Evolutionary conservation across 225 moss, liverwort and hornwort genomes (phyloP).

Genomic region (Ulota crispa): DNA sequence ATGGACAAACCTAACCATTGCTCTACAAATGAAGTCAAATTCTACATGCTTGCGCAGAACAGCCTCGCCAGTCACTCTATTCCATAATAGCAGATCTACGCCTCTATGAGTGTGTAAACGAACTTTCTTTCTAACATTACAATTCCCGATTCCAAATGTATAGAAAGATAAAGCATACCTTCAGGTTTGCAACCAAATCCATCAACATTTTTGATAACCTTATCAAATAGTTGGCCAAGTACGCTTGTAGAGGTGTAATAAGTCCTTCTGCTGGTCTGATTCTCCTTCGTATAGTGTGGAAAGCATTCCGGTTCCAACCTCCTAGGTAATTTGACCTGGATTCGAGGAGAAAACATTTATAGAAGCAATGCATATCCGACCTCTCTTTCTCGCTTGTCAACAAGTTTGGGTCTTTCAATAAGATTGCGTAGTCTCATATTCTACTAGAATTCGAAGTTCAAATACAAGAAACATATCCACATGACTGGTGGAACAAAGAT

Average conservation of each 20-base stretch:
- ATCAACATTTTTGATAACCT: slow-evolving; percentile 31
- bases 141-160: neutral
- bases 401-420: neutral
- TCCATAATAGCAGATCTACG: neutral
- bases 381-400: neutral
- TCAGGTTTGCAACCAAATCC: slow-evolving; percentile 46
- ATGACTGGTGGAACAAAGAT: neutral
- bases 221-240: slow-evolving; percentile 58
- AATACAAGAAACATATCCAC: neutral
- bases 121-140: neutral
- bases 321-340: slow-evolving; percentile 50
- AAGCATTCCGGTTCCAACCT: slow-evolving; percentile 49
- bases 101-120: neutral
- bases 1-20: neutral
- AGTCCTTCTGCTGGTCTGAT: slow-evolving; percentile 29
- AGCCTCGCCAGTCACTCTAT: neutral
- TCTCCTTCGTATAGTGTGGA: slow-evolving; percentile 56
- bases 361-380: neutral
- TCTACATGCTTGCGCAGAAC: slow-evolving; percentile 1
- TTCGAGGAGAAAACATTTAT: slow-evolving; percentile 8
- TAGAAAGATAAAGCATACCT: slow-evolving; percentile 32
- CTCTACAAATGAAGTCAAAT: neutral
- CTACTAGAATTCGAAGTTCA: neutral
- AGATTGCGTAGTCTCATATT: neutral
- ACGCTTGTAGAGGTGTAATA: slow-evolving; percentile 49